These are phyloP conservation scores for Conringia planisiliqua DNA, from an alignment of 345 rosid species.

Conservation along the genomic window DNA sequence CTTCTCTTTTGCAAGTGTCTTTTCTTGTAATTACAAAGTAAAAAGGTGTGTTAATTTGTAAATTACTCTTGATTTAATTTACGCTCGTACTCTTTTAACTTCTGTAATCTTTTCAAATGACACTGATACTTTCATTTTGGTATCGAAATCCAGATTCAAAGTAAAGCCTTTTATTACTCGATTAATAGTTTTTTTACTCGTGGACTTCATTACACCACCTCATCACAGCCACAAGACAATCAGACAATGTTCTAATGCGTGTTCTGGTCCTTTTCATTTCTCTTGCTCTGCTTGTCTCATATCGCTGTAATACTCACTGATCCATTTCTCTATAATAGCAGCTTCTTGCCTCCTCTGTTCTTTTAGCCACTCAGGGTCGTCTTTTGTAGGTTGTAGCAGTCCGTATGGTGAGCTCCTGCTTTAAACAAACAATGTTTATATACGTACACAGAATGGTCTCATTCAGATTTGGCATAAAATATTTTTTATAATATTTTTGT, in stretches of 20 bases:
- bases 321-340: slow-evolving; percentile 50
- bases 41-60: no score
- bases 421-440: neutral
- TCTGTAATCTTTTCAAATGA: neutral
- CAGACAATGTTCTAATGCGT: neutral
- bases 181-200: neutral
- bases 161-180: neutral
- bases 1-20: no score
- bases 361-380: slow-evolving; percentile 59
- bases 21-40: no score
- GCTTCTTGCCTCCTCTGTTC: slow-evolving; percentile 61
- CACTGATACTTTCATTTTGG: neutral
- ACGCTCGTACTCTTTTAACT: neutral
- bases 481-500: no score
- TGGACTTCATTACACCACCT: neutral
- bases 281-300: slow-evolving; percentile 25
- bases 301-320: slow-evolving; percentile 49
- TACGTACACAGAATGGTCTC: no score
- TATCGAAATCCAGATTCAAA: neutral
- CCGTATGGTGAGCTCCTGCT: slow-evolving; percentile 68
- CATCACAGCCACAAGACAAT: neutral
- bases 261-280: neutral
- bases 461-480: no score
- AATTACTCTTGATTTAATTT: neutral
- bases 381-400: slow-evolving; percentile 49